phyloP scores from a whole-genome alignment of 1,284 basidiomycete species.

The Chalciporus piperatoides region DNA sequence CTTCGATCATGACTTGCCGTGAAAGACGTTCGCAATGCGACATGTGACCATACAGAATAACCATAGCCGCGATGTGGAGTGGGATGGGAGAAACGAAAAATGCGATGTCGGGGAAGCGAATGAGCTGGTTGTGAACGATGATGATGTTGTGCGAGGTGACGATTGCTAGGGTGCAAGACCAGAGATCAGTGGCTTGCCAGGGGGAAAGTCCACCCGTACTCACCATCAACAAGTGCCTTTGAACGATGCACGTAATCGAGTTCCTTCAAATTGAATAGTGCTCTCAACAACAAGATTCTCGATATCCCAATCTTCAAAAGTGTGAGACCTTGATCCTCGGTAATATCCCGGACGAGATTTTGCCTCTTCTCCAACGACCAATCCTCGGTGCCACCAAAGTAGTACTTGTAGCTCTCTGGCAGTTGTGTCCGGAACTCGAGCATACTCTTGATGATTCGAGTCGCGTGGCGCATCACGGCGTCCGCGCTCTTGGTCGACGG shows the following conservation, averaged over 20 bases:
- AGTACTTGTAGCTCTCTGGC: slow-evolving; percentile 65
- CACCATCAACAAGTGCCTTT: slow-evolving; percentile 72
- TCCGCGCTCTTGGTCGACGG: slow-evolving; percentile 65
- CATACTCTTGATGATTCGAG: slow-evolving; percentile 72
- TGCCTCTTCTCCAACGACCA: slow-evolving; percentile 63
- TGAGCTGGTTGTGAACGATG: slow-evolving; percentile 73
- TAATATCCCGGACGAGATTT: slow-evolving; percentile 66
- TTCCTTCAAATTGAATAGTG: slow-evolving; percentile 70
- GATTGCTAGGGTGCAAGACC: slow-evolving; percentile 48
- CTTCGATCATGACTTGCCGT: slow-evolving; percentile 63
- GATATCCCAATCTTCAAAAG: slow-evolving; percentile 76
- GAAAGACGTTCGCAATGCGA: slow-evolving; percentile 65
- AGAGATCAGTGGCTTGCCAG: slow-evolving; percentile 7
- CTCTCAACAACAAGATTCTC: slow-evolving; percentile 70
- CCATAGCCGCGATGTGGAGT: slow-evolving; percentile 82
- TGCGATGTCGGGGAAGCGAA: slow-evolving; percentile 74
- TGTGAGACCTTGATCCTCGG: slow-evolving; percentile 74
- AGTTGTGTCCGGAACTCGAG: slow-evolving; percentile 59
- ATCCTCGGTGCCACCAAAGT: slow-evolving; percentile 68
- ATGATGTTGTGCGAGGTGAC: slow-evolving; percentile 82
- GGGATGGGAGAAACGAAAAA: slow-evolving; percentile 85
- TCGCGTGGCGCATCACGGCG: slow-evolving; percentile 68
- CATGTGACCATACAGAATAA: slow-evolving; percentile 80
- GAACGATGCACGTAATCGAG: slow-evolving; percentile 59
- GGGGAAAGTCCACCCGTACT: slow-evolving; percentile 19